phyloP scores from a whole-genome alignment of 2,329 filamentous ascomycete species.

The Alternaria sp. region DNA sequence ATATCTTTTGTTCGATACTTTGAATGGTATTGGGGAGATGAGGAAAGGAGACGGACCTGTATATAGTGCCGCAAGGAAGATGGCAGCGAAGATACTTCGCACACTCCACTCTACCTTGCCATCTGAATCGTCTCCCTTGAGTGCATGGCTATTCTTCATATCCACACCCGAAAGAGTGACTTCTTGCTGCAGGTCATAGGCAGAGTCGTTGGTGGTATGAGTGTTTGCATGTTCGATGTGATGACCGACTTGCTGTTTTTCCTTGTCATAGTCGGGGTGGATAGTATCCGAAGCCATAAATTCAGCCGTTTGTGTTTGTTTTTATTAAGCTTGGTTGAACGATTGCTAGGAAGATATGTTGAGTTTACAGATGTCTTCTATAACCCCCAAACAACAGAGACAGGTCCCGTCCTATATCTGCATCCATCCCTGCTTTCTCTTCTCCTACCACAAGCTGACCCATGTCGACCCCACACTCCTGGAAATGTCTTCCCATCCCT shows the following conservation, averaged over 20 bases:
- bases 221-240: constrained; percentile 38
- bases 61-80: constrained; percentile 51
- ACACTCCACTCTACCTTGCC: constrained; percentile 50
- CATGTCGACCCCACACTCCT: constrained; percentile 9
- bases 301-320: not conserved
- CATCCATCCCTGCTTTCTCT: not conserved
- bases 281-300: constrained; percentile 7
- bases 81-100: constrained; percentile 46
- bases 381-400: not conserved
- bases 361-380: not conserved
- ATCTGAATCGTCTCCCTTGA: constrained; percentile 54
- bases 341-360: not conserved
- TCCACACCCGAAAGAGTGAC: constrained; percentile 45
- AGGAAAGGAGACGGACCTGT: constrained; percentile 28
- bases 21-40: too few species aligned
- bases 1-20: not conserved
- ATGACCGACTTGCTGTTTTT: constrained; percentile 36
- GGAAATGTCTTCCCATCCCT: constrained; percentile 14
- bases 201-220: constrained; percentile 22
- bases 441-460: not conserved
- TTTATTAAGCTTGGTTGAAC: too few species aligned
- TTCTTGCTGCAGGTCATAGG: constrained; percentile 37
- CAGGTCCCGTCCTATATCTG: not conserved
- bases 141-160: constrained; percentile 44
- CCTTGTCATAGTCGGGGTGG: constrained; percentile 24